A percentile compares a stretch with the other conserved stretches of the same genome.
These are phyloP conservation scores for Entelexis paramagnoliae DNA, from an alignment of 1,139 yeast species.

Conservation along the genomic window DNA sequence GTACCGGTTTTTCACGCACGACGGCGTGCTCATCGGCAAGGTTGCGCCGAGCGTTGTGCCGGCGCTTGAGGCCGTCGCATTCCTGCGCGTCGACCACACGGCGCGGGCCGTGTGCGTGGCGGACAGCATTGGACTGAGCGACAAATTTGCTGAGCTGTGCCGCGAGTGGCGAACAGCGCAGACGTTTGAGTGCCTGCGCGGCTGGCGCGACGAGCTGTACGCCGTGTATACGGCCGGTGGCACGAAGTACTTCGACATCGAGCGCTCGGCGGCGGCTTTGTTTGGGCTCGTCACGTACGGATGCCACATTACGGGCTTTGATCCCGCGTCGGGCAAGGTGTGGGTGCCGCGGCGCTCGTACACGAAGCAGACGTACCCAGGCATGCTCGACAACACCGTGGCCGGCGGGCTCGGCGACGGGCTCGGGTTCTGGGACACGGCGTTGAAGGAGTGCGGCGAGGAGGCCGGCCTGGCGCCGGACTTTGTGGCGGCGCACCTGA, in stretches of 20 bases:
- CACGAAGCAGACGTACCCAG: slow-evolving; percentile 78
- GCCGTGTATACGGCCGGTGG: slow-evolving; percentile 51
- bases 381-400: slow-evolving; percentile 82
- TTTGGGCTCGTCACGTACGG: slow-evolving; percentile 88
- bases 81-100: slow-evolving; percentile 35
- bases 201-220: slow-evolving; percentile 86
- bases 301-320: slow-evolving; percentile 72
- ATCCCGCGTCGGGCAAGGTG: slow-evolving; percentile 42
- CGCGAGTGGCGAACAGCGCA: slow-evolving; percentile 35
- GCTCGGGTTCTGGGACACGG: slow-evolving; percentile 62
- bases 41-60: slow-evolving; percentile 41
- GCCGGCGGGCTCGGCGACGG: slow-evolving; percentile 94
- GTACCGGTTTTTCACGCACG: slow-evolving; percentile 43
- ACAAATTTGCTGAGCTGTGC: slow-evolving; percentile 40
- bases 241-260: slow-evolving; percentile 55
- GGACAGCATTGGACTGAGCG: slow-evolving; percentile 28
- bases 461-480: slow-evolving; percentile 69
- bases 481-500: slow-evolving; percentile 40
- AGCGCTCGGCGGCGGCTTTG: slow-evolving; percentile 69
- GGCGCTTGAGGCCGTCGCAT: slow-evolving; percentile 31
- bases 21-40: slow-evolving; percentile 45
- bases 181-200: slow-evolving; percentile 42
- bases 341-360: slow-evolving; percentile 82
- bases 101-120: slow-evolving; percentile 33
- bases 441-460: slow-evolving; percentile 74